Percentiles rank a stretch among this genome's conserved stretches.
Conservation (phyloP, 805 yeast species). For the Zygoascus bituminiphila region DNA sequence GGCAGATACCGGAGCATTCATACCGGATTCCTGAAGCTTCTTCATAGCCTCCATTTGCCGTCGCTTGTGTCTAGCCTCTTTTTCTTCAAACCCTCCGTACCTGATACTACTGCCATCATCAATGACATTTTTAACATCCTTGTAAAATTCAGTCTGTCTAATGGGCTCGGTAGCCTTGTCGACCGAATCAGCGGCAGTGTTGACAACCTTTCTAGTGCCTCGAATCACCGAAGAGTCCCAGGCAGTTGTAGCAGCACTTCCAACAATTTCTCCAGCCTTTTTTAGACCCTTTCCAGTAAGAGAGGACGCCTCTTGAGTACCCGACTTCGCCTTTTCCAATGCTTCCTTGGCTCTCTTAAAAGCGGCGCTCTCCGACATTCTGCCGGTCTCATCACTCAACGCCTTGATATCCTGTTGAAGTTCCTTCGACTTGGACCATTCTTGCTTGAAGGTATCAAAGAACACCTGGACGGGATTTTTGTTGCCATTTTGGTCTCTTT, state of each 20-base stretch:
- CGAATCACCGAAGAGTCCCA: slow-evolving; percentile 95
- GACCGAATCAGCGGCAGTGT: slow-evolving; percentile 72
- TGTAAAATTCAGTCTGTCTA: slow-evolving; percentile 79
- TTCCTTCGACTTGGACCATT: slow-evolving; percentile 85
- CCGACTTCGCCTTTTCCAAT: slow-evolving; percentile 72
- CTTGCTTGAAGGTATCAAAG: slow-evolving; percentile 81
- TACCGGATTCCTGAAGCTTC: slow-evolving; percentile 44
- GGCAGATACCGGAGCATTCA: slow-evolving; percentile 61
- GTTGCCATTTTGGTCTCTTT: slow-evolving; percentile 8
- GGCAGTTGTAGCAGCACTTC: slow-evolving; percentile 79
- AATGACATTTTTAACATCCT: slow-evolving; percentile 78
- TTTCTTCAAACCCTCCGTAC: slow-evolving; percentile 87
- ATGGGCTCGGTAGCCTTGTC: slow-evolving; percentile 86
- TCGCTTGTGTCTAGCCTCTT: slow-evolving; percentile 69
- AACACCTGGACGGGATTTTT: slow-evolving; percentile 76
- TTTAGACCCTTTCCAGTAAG: slow-evolving; percentile 66
- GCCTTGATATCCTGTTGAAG: slow-evolving; percentile 90
- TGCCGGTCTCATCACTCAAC: slow-evolving; percentile 90
- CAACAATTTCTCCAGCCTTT: slow-evolving; percentile 91
- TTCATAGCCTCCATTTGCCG: slow-evolving; percentile 41
- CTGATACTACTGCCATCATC: slow-evolving; percentile 84
- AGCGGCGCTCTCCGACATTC: slow-evolving; percentile 88
- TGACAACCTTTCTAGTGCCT: slow-evolving; percentile 80
- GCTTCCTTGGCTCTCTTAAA: slow-evolving; percentile 91
- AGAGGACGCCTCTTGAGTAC: slow-evolving; percentile 37